Base-by-base conservation (phyloP, 2,329 filamentous ascomycete species). In the Aspergillus ochraceus region DNA sequence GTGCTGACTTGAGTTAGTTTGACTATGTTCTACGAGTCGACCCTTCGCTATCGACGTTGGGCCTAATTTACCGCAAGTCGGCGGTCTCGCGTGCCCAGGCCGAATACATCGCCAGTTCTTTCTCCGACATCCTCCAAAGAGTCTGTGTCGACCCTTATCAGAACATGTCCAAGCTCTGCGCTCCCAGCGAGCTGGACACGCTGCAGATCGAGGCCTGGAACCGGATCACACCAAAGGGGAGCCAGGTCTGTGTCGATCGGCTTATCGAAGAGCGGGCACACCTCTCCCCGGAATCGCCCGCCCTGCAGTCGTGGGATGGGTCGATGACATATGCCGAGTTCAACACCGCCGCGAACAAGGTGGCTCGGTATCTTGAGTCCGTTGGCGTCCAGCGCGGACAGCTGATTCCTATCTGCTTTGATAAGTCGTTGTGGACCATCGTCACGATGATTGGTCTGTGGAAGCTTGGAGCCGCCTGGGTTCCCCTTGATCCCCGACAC, bases 151-250 rank as follows among this genome's bases (percentile, higher is more conserved):
- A 63, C 30, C 60, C 58, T 11, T 45, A 52, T 19, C 58, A 60
- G 36, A 29, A 58, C 6, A 58, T 60, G 12, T 57, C 55, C n/a
- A 60, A 26, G 19, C 52, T 63, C 24, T 58, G 58, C 29, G 52
- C 54, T 36, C 58, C 57, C 12, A 63, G 60, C 46, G 58, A 60
- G n/a, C 19, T 63, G 19, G 60, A 63, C n/a, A 54, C 52, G 3
- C 47, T 60, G 29, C 60, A 63, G 58, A 55, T 60, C 9, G 60
- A 60, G 39, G 54, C 55, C 10, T 63, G 60, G 58, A 63, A 60
- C 26, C 60, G 52, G 42, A 58, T 56, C 8, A n/a, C 58, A 10
- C 60, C 60, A 2, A 57, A 42, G 17, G 60, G 52, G 2, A 60
- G 47, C 32, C 39, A 49, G 3, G 54, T 32, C n/a, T 63, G 58